These are phyloP conservation scores for Pisolithus microcarpus DNA, from an alignment of 768 basidiomycete species.

Conservation along the genomic window DNA sequence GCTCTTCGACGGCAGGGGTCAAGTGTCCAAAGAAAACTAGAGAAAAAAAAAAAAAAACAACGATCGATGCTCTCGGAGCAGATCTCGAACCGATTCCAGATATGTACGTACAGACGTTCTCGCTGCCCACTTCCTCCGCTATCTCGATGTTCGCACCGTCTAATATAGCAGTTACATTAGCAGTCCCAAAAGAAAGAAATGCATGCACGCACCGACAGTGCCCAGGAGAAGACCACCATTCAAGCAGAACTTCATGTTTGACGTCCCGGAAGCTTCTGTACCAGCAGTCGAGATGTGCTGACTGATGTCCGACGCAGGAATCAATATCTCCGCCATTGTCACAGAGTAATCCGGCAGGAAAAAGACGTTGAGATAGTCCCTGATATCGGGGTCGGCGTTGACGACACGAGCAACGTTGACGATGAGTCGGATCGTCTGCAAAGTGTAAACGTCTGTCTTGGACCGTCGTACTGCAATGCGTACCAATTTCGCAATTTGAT, in stretches of 20 bases:
- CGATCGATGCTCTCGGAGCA: not conserved
- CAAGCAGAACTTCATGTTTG: slow-evolving; percentile 86
- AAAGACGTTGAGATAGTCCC: slow-evolving; percentile 78
- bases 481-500: slow-evolving; percentile 89
- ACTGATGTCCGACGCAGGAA: slow-evolving; percentile 89
- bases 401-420: slow-evolving; percentile 74
- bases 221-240: slow-evolving; percentile 87
- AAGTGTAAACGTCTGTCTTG: not conserved
- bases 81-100: slow-evolving; percentile 5
- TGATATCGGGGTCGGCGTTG: slow-evolving; percentile 76
- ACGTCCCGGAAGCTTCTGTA: slow-evolving; percentile 80
- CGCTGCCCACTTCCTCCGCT: slow-evolving; percentile 90
- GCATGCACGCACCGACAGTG: slow-evolving; percentile 53
- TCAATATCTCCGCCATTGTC: slow-evolving; percentile 73
- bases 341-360: slow-evolving; percentile 97
- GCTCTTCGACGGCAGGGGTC: slow-evolving; percentile 80
- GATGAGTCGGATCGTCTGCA: slow-evolving; percentile 83
- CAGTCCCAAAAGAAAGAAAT: not conserved
- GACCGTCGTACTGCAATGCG: slow-evolving; percentile 2
- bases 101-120: slow-evolving; percentile 72
- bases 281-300: slow-evolving; percentile 98
- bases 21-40: slow-evolving; percentile 86
- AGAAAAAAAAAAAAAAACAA: not conserved
- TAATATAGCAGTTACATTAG: slow-evolving; percentile 11
- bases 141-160: slow-evolving; percentile 98